Base-by-base conservation (phyloP, 768 basidiomycete genomes). In the Daedalea quercina region DNA sequence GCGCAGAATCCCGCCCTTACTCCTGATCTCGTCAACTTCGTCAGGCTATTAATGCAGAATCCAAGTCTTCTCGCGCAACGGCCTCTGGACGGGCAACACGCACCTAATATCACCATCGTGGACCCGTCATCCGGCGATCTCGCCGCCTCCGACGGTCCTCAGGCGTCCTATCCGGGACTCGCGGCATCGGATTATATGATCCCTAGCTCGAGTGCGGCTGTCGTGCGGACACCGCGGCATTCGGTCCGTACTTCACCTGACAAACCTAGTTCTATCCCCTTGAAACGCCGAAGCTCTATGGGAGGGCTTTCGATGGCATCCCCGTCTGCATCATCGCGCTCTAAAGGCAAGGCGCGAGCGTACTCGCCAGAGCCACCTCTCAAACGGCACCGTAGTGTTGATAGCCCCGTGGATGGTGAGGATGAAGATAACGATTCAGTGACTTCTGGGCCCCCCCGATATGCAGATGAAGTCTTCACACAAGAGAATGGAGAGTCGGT, bases 401-500 rank as follows among this genome's bases (percentile, higher is more conserved):
- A 34, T n/a, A 37, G 20, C 20, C 19, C 12, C 35, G 24, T 23
- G 31, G 47, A 4, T 28, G 22, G 15, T 28, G 40, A 20, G 2
- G 13, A 37, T 28, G 28, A 31, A 4, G 28, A 31, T 11, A 11
- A 31, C 28, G 28, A 11, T n/a, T 50, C 48, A 22, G 19, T 20
- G 44, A 34, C 28, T 31, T 31, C 28, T 11, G 28, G 28, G 6
- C 28, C 28, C 28, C 28, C 11, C 28, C 28, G 28, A 4, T 6
- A 31, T 31, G 28, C 28, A 11, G 63, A 63, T 23, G 67, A 70
- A 42, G 61, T 85, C 22, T 85, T 87, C 52, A 65, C 62, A 22
- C 66, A 67, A 0, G 62, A 65, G 22, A 60, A 68, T 31, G 84
- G 79, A 2, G 60, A 67, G 47, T 68, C 76, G 0, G 59, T 82